Conservation (phyloP, 257 asterid species). For the Nicotiana tomentosiformis region DNA sequence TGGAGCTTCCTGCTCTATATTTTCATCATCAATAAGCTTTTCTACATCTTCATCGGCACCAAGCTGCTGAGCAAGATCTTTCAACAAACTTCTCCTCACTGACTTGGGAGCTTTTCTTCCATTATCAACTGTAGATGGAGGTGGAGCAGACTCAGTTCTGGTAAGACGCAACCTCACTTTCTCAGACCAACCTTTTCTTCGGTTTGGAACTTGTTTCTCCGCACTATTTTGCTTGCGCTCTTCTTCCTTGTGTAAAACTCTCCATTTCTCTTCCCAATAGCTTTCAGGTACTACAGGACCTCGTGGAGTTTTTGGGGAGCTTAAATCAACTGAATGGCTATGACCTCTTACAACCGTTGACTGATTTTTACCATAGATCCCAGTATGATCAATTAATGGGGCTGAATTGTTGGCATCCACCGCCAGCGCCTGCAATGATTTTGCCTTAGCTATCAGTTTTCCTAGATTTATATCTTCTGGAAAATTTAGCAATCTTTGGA, state of each 20-base stretch:
- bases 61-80: slow-evolving; percentile 59
- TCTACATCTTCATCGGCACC: slow-evolving; percentile 42
- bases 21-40: slow-evolving; percentile 20
- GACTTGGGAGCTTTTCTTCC: slow-evolving; percentile 33
- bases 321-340: slow-evolving; percentile 49
- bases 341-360: slow-evolving; percentile 45
- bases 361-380: slow-evolving; percentile 35
- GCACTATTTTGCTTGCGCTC: slow-evolving; percentile 28
- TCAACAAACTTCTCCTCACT: slow-evolving; percentile 67
- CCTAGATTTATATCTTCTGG: slow-evolving; percentile 53
- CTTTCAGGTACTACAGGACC: slow-evolving; percentile 41
- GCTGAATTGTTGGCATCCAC: slow-evolving; percentile 49
- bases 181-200: slow-evolving; percentile 62
- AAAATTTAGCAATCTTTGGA: slow-evolving; percentile 71
- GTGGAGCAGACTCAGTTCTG: slow-evolving; percentile 63
- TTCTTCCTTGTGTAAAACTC: slow-evolving; percentile 69
- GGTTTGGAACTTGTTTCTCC: slow-evolving; percentile 27
- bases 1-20: slow-evolving; percentile 19
- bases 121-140: slow-evolving; percentile 35
- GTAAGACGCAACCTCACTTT: slow-evolving; percentile 47
- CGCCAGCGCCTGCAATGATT: slow-evolving; percentile 64
- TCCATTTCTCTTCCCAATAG: slow-evolving; percentile 97
- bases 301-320: slow-evolving; percentile 53
- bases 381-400: slow-evolving; percentile 34
- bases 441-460: slow-evolving; percentile 60